Evolutionary conservation across 2,329 filamentous ascomycete species (phyloP).

Genomic region (Cladosporium sp.): DNA sequence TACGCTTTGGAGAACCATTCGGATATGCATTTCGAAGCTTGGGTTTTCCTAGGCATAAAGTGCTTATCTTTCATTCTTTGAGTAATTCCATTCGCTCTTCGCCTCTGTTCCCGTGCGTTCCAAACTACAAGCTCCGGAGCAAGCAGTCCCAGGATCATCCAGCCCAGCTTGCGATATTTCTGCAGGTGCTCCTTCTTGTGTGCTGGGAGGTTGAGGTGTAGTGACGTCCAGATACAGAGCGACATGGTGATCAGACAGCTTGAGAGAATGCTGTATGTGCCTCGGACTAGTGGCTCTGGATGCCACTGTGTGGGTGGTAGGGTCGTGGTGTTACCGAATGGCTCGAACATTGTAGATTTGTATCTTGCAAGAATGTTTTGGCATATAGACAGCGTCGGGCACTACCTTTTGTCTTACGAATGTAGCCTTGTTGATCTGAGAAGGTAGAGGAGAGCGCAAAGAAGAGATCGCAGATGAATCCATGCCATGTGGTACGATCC

Average conservation of each 20-base stretch:
- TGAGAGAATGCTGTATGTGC: constrained; percentile 16
- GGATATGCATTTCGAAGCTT: not conserved
- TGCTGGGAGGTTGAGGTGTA: constrained; percentile 19
- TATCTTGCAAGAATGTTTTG: too few species aligned
- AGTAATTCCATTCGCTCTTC: not conserved
- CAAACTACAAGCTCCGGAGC: constrained; percentile 14
- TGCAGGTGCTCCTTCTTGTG: constrained; percentile 8
- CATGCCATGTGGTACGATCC: too few species aligned
- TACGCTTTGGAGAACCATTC: not conserved
- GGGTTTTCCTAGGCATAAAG: not conserved
- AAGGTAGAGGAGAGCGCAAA: too few species aligned
- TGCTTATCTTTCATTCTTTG: not conserved
- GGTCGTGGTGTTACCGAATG: not conserved
- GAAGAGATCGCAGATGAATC: too few species aligned
- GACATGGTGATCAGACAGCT: constrained; percentile 15
- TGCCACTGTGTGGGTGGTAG: constrained; percentile 11
- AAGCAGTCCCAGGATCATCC: constrained; percentile 15
- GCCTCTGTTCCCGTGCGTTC: constrained; percentile 7
- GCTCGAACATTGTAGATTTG: not conserved
- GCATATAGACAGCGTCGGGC: too few species aligned
- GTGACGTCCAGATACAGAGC: constrained; percentile 18
- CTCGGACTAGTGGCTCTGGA: constrained; percentile 15
- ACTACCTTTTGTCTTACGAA: too few species aligned
- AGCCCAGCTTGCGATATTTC: constrained; percentile 11
- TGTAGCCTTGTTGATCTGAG: too few species aligned